Evolutionary conservation across 164 flowering plant genomes (phyloP).

Genomic region (Vitis vinifera): ASM3070453v1 NC_081805.1:1221001-1221500

Average conservation of each 20-base stretch:
- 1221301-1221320: slow-evolving; percentile 29
- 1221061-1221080: slow-evolving; percentile 30
- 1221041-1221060: slow-evolving; percentile 33
- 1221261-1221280: slow-evolving; percentile 41
- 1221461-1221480: slow-evolving; percentile 17
- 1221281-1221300: slow-evolving; percentile 40
- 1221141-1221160: slow-evolving; percentile 29
- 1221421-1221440: slow-evolving; percentile 24
- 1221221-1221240: slow-evolving; percentile 48
- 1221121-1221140: slow-evolving; percentile 42
- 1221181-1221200: slow-evolving; percentile 41
- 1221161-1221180: slow-evolving; percentile 32
- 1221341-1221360: slow-evolving; percentile 21
- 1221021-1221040: slow-evolving; percentile 38
- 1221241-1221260: slow-evolving; percentile 28
- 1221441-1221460: slow-evolving; percentile 18
- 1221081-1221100: slow-evolving; percentile 38
- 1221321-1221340: slow-evolving; percentile 33
- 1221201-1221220: slow-evolving; percentile 33
- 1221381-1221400: slow-evolving; percentile 13
- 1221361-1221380: slow-evolving; percentile 8
- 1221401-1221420: slow-evolving; percentile 23
- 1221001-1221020: slow-evolving; percentile 37
- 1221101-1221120: slow-evolving; percentile 44
- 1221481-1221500: slow-evolving; percentile 8